These are phyloP conservation scores for Saxophila tyrrhenica DNA, from an alignment of 495 filamentous ascomycete genomes.

Conservation along the genomic window DNA sequence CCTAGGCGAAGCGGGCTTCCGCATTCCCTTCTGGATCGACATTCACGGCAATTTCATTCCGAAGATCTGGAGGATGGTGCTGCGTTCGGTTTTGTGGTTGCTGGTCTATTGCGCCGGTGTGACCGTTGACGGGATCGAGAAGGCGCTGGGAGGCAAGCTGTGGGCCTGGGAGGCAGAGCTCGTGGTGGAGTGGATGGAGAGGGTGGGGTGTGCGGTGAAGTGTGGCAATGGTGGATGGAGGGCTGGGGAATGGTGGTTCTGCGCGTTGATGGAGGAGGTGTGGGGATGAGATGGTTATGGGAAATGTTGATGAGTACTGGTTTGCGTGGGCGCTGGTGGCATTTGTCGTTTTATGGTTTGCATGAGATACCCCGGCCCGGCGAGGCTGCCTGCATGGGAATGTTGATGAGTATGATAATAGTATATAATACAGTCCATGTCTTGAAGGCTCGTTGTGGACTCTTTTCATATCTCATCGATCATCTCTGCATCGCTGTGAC, in stretches of 20 bases:
- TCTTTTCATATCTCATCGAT: too few species aligned
- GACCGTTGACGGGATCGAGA: slow-evolving; percentile 38
- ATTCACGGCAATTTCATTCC: slow-evolving; percentile 53
- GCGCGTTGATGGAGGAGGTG: slow-evolving; percentile 22
- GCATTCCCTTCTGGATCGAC: slow-evolving; percentile 68
- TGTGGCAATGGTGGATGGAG: slow-evolving; percentile 28
- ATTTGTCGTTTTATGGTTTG: too few species aligned
- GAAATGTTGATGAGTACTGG: too few species aligned
- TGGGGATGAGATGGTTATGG: not conserved
- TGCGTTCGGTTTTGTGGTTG: slow-evolving; percentile 47
- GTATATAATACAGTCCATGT: too few species aligned
- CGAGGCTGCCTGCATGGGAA: not conserved
- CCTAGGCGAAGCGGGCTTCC: slow-evolving; percentile 17
- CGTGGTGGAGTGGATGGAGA: slow-evolving; percentile 52
- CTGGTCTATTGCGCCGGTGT: slow-evolving; percentile 51
- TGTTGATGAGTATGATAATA: too few species aligned
- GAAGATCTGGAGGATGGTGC: slow-evolving; percentile 53
- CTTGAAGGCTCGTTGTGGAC: too few species aligned
- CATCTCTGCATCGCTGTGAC: too few species aligned
- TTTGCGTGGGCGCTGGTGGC: too few species aligned
- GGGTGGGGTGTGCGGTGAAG: slow-evolving; percentile 35
- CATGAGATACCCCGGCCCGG: not conserved
- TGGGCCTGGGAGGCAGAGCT: slow-evolving; percentile 57
- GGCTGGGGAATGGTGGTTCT: slow-evolving; percentile 63
- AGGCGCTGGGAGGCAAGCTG: slow-evolving; percentile 47